phyloP scores from a whole-genome alignment of 129 eudicot genomes.

The Pseudognaphalium luteoalbum region DNA sequence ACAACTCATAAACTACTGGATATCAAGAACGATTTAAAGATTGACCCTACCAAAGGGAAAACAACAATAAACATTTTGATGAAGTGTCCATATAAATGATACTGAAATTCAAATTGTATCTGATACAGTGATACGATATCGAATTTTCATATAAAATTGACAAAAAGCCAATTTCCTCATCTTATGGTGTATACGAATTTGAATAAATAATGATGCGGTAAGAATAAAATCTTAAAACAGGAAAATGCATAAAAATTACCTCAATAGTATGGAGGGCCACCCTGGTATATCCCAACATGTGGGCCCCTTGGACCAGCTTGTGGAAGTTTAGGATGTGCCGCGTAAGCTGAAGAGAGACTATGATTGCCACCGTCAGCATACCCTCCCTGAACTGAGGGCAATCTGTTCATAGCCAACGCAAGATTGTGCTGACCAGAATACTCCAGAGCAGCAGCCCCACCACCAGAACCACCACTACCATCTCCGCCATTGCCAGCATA shows the following conservation, averaged over 20 bases:
- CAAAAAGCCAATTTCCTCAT: not conserved
- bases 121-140: not conserved
- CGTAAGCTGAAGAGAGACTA: conserved; percentile 53
- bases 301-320: conserved; percentile 69
- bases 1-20: no score
- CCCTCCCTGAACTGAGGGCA: conserved; percentile 65
- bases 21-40: not conserved
- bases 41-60: not conserved
- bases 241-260: conserved; percentile 37
- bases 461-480: conserved; percentile 39
- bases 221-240: not conserved
- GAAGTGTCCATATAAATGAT: not conserved
- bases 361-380: conserved; percentile 64
- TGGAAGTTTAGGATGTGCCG: conserved; percentile 53
- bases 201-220: not conserved
- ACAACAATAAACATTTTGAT: not conserved
- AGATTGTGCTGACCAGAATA: conserved; percentile 40
- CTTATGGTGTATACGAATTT: not conserved
- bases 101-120: not conserved
- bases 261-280: conserved; percentile 74
- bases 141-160: not conserved
- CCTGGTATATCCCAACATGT: conserved; percentile 71
- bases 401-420: conserved; percentile 43
- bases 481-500: conserved; percentile 34
- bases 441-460: conserved; percentile 46